Percentiles rank a stretch among this genome's conserved stretches.
Conservation (phyloP, 2,329 filamentous ascomycete species). For the Hypoxylon sp. region DNA sequence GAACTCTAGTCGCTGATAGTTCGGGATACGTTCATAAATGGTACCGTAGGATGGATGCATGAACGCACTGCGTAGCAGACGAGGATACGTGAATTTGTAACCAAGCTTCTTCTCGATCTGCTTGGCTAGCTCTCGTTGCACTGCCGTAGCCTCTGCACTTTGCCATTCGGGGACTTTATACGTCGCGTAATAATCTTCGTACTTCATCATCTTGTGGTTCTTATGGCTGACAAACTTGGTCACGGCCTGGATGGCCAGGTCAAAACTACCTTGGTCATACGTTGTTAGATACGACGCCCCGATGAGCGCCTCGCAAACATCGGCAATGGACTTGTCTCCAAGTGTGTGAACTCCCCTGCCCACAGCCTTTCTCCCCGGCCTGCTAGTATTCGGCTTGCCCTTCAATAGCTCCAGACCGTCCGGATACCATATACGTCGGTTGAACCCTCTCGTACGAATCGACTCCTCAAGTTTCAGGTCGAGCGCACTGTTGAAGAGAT, state of each 20-base stretch:
- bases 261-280: constrained; percentile 61
- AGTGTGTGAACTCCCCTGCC: constrained; percentile 74
- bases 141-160: constrained; percentile 70
- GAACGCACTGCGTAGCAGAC: constrained; percentile 86
- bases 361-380: constrained; percentile 74
- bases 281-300: constrained; percentile 80
- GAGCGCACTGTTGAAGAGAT: constrained; percentile 83
- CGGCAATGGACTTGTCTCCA: constrained; percentile 90
- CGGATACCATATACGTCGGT: constrained; percentile 90
- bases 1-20: constrained; percentile 93
- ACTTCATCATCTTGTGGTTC: constrained; percentile 78
- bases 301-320: constrained; percentile 95
- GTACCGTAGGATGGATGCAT: constrained; percentile 87
- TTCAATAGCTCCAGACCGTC: constrained; percentile 79
- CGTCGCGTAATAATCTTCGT: constrained; percentile 78
- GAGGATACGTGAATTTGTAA: constrained; percentile 79
- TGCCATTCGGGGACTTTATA: constrained; percentile 84
- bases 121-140: constrained; percentile 77
- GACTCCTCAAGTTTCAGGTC: constrained; percentile 78
- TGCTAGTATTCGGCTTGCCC: constrained; percentile 74
- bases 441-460: constrained; percentile 87
- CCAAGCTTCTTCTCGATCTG: constrained; percentile 72
- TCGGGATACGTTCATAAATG: constrained; percentile 82
- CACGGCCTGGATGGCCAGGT: constrained; percentile 74
- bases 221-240: constrained; percentile 77